Evolutionary conservation across 2,329 filamentous ascomycete genomes (phyloP), one percentile per base, ranked within the genome.

Genomic region (Fusarium cicatricum): DNA sequence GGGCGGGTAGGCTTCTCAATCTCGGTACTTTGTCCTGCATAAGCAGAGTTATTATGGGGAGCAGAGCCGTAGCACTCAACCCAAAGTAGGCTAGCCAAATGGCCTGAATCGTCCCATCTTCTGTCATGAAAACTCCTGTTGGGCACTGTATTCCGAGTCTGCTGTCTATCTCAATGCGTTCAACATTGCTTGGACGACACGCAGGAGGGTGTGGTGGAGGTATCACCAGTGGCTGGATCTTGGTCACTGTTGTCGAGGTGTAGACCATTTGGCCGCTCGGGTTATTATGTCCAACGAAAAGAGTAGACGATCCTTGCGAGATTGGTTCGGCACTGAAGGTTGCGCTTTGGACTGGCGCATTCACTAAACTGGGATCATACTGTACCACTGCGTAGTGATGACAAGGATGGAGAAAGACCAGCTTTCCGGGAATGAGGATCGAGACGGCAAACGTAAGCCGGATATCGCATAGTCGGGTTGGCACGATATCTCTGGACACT

Each of bases 401-500:
- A 43, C 98, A 80, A 9, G 95, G 95, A 71, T 99, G 95, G 72
- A 99, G 80, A 79, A 99, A 99, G 3, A 97, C 84, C 3, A 99
- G 90, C 76, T 96, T 97, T 66, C 90, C 95, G 62, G 93, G 90
- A 7, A 98, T 90, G 47, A 97, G 91, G 67, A 99, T 91, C 2
- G 93, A 97, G 72, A 98, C 95, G n/a, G 95, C 95, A 67, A 99
- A 95, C 5, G 94, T 97, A 64, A 99, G 85, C 34, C 90, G 92
- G 62, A 99, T 96, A 71, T 99, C 95, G 76, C 94, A 98, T 16
- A 99, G 85, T 73, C 98, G 92, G 69, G 97, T 97, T 1, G 95
- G 95, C 11, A 99, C 90, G 57, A 97, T 90, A 1, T 94, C 94
- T 71, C 95, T 82, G 1, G 95, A 98, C 41, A 98, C 92, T 51